Percentiles rank a stretch among this genome's conserved stretches.
phyloP scores from a whole-genome alignment of 1,284 basidiomycete genomes.

The Microbotryum scabiosae region DNA sequence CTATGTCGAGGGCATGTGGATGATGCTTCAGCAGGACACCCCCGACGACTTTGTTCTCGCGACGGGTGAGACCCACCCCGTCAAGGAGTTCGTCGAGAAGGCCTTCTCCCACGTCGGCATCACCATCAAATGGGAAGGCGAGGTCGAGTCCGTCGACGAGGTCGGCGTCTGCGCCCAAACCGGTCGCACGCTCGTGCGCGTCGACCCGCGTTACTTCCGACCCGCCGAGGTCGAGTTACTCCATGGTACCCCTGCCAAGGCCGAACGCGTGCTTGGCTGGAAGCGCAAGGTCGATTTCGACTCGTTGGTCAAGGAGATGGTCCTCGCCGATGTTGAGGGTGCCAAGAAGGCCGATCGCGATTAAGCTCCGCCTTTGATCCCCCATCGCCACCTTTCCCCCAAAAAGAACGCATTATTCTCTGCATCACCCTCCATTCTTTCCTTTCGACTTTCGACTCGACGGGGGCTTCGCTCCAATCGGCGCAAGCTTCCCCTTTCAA shows the following conservation, averaged over 20 bases:
- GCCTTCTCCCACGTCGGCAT: constrained; percentile 62
- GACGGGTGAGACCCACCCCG: constrained; percentile 82
- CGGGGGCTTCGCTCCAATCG: too few relatives aligned
- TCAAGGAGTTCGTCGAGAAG: constrained; percentile 80
- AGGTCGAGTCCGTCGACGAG: constrained; percentile 55
- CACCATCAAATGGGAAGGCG: constrained; percentile 61
- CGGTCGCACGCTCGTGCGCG: constrained; percentile 61
- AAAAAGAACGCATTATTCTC: too few relatives aligned
- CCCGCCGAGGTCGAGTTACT: constrained; percentile 85
- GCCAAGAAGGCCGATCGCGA: constrained; percentile 28
- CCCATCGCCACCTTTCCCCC: too few relatives aligned
- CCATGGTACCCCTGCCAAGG: constrained; percentile 72
- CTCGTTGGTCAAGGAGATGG: constrained; percentile 78
- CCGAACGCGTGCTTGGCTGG: constrained; percentile 74
- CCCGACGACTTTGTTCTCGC: constrained; percentile 85
- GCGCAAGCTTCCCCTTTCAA: too few relatives aligned
- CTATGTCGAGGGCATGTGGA: constrained; percentile 63
- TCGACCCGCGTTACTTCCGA: constrained; percentile 68
- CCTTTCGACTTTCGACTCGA: too few relatives aligned
- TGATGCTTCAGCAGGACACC: constrained; percentile 72
- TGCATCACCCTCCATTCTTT: too few relatives aligned
- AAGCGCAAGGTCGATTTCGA: constrained; percentile 71
- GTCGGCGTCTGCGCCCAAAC: constrained; percentile 60
- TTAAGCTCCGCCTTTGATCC: constrained; percentile 1
- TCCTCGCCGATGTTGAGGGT: constrained; percentile 56